These are phyloP conservation scores for Thecaphora thlaspeos DNA, from an alignment of 1,284 basidiomycete genomes.

Conservation along the genomic window DNA sequence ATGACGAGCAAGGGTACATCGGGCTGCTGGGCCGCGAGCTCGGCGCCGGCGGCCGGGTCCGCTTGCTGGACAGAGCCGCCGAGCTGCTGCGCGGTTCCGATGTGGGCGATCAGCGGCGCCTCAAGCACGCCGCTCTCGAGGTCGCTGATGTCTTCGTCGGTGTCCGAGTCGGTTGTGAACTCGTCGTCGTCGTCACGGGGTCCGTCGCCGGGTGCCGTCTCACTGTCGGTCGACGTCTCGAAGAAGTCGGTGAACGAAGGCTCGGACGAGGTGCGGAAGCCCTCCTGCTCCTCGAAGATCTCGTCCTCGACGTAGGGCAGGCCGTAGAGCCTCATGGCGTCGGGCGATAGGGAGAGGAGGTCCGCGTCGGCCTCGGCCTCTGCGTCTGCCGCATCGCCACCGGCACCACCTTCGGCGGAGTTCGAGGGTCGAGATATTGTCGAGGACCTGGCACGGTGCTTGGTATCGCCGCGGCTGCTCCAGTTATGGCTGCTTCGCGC, in stretches of 20 bases:
- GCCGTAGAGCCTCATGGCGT: slow-evolving; percentile 43
- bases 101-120: slow-evolving; percentile 49
- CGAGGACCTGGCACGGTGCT: slow-evolving; percentile 19
- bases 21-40: slow-evolving; percentile 9
- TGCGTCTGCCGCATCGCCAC: slow-evolving; percentile 17
- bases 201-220: slow-evolving; percentile 10
- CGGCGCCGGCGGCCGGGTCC: slow-evolving; percentile 10
- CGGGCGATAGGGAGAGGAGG: slow-evolving; percentile 41
- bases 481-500: slow-evolving; percentile 14
- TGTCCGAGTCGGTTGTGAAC: slow-evolving; percentile 34
- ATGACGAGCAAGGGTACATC: slow-evolving; percentile 56
- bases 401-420: slow-evolving; percentile 8
- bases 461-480: slow-evolving; percentile 23
- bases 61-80: slow-evolving; percentile 2
- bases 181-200: slow-evolving; percentile 41
- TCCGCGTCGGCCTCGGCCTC: slow-evolving; percentile 21
- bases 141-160: slow-evolving; percentile 49
- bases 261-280: slow-evolving; percentile 53
- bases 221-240: slow-evolving; percentile 45
- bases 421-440: not conserved
- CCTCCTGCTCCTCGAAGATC: slow-evolving; percentile 51
- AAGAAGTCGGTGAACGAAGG: slow-evolving; percentile 57
- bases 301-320: slow-evolving; percentile 44
- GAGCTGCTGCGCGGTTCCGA: slow-evolving; percentile 21
- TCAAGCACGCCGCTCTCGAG: slow-evolving; percentile 40